These are phyloP conservation scores for Hyphopichia buzzinii DNA, from an alignment of 1,139 yeast genomes.

Conservation along the genomic window DNA sequence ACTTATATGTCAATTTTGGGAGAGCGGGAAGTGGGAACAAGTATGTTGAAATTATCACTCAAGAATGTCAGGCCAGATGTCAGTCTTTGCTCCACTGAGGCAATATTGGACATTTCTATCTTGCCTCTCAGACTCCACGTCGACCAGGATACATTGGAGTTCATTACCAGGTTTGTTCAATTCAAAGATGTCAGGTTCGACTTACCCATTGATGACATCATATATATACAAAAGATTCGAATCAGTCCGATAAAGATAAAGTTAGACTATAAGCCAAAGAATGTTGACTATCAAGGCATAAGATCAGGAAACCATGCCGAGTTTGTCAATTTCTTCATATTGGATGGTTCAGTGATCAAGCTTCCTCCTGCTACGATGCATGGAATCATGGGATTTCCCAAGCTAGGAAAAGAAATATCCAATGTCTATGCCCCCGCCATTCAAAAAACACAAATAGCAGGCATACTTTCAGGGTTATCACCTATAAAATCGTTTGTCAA, in stretches of 20 bases:
- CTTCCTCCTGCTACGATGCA: slow-evolving; percentile 61
- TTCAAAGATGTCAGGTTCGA: slow-evolving; percentile 73
- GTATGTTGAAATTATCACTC: slow-evolving; percentile 57
- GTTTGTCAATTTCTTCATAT: slow-evolving; percentile 79
- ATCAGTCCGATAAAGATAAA: slow-evolving; percentile 62
- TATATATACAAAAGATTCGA: slow-evolving; percentile 68
- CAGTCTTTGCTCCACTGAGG: slow-evolving; percentile 66
- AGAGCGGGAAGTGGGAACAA: slow-evolving; percentile 66
- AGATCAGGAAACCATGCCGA: slow-evolving; percentile 85
- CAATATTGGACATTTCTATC: slow-evolving; percentile 52
- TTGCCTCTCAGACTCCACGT: slow-evolving; percentile 80
- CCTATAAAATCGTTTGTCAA: slow-evolving; percentile 77
- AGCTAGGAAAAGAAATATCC: slow-evolving; percentile 54
- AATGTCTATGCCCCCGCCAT: slow-evolving; percentile 87
- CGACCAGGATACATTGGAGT: slow-evolving; percentile 92
- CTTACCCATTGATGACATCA: slow-evolving; percentile 57
- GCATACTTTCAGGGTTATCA: slow-evolving; percentile 79
- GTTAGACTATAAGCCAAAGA: slow-evolving; percentile 90
- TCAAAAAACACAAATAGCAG: slow-evolving; percentile 70
- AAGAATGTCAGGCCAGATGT: slow-evolving; percentile 67
- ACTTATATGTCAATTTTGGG: slow-evolving; percentile 69
- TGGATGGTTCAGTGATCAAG: slow-evolving; percentile 78
- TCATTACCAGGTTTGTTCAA: slow-evolving; percentile 72
- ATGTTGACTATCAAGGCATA: slow-evolving; percentile 77
- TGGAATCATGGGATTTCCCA: slow-evolving; percentile 75